phyloP scores from a whole-genome alignment of 805 yeast genomes.

The Candida stauntonica region DNA sequence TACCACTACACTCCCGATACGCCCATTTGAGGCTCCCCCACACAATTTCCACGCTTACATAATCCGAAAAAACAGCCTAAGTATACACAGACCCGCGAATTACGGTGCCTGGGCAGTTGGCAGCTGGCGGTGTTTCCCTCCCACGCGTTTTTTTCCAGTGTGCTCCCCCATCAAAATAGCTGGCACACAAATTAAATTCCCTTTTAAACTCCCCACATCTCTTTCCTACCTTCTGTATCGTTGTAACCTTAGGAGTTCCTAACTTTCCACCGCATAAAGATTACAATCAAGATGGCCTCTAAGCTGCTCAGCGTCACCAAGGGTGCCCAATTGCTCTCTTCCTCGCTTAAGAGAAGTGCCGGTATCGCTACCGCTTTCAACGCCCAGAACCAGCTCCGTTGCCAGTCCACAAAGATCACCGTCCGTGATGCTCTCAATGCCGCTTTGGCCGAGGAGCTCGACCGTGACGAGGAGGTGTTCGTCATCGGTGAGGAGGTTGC shows the following conservation, averaged over 20 bases:
- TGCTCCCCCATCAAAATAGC: no score
- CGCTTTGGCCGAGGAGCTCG: conserved; percentile 96
- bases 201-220: background rate
- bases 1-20: no score
- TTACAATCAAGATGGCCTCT: conserved; percentile 4
- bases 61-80: no score
- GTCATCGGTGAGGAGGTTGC: conserved; percentile 99
- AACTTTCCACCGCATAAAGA: background rate
- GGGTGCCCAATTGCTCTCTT: conserved; percentile 17
- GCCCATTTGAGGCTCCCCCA: no score
- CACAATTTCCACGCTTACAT: no score
- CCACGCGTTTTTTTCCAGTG: conserved; percentile 7
- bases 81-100: no score
- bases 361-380: conserved; percentile 7
- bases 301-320: conserved; percentile 14
- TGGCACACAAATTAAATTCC: no score
- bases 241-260: background rate
- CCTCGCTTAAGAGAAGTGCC: conserved; percentile 5
- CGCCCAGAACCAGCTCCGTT: conserved; percentile 11
- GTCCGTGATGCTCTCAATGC: conserved; percentile 96
- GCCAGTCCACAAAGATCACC: conserved; percentile 46
- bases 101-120: no score
- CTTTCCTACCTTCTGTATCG: background rate
- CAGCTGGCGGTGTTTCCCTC: no score
- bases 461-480: conserved; percentile 90